Evolutionary conservation across 495 filamentous ascomycete species (phyloP).

Genomic region (Parathielavia hyrcaniae): DNA sequence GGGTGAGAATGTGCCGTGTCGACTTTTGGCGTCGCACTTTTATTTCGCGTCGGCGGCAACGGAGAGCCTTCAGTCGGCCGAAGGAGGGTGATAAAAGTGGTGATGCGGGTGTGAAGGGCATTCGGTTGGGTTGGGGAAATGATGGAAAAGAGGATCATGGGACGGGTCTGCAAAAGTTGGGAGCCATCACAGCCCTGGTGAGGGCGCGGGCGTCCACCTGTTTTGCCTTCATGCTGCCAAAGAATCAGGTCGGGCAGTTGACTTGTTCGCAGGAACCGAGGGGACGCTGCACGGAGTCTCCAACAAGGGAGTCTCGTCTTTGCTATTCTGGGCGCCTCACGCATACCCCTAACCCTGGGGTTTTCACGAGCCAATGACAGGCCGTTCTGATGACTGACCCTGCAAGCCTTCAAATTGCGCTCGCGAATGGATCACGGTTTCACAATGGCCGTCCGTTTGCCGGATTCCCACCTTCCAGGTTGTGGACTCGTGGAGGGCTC

Average conservation of each 20-base stretch:
- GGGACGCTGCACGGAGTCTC: slow-evolving; percentile 26
- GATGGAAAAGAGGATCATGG: slow-evolving; percentile 20
- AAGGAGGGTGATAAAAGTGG: slow-evolving; percentile 24
- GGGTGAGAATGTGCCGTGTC: slow-evolving; percentile 23
- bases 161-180: slow-evolving; percentile 30
- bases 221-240: slow-evolving; percentile 39
- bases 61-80: slow-evolving; percentile 15
- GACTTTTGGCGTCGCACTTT: slow-evolving; percentile 35
- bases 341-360: slow-evolving; percentile 30
- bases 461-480: slow-evolving; percentile 4
- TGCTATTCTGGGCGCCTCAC: slow-evolving; percentile 18
- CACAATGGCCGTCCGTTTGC: neutral
- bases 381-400: slow-evolving; percentile 3
- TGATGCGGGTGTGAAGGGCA: slow-evolving; percentile 27
- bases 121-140: slow-evolving; percentile 23
- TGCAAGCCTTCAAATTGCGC: slow-evolving; percentile 19
- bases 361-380: slow-evolving; percentile 14
- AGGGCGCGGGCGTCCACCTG: slow-evolving; percentile 35
- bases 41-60: slow-evolving; percentile 32
- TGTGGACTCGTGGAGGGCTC: slow-evolving; percentile 7
- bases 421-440: neutral
- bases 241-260: slow-evolving; percentile 34
- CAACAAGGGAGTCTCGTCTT: slow-evolving; percentile 30
- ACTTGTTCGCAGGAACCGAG: slow-evolving; percentile 35
- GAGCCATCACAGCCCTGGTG: slow-evolving; percentile 33